Evolutionary conservation across 305 asterid genomes (phyloP).

Genomic region (Coffea humblotiana): DNA sequence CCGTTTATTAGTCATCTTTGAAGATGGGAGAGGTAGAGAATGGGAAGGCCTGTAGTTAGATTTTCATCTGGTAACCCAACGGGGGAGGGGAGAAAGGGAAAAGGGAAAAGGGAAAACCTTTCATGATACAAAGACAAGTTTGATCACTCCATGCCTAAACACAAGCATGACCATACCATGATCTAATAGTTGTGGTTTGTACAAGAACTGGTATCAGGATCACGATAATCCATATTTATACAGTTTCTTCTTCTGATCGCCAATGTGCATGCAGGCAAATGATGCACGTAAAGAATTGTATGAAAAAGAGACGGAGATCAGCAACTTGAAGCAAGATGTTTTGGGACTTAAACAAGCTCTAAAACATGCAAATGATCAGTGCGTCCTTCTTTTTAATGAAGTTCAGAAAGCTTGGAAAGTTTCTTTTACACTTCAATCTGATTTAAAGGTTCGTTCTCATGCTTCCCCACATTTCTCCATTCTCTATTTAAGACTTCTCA

Average conservation of each 20-base stretch:
- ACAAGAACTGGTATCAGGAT: not conserved
- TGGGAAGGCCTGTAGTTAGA: not conserved
- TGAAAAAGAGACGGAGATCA: slow-evolving; percentile 82
- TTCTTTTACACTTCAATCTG: slow-evolving; percentile 88
- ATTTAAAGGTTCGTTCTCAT: slow-evolving; percentile 71
- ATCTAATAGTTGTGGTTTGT: not conserved
- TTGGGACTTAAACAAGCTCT: slow-evolving; percentile 65
- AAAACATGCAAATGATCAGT: slow-evolving; percentile 84
- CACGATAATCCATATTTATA: not conserved
- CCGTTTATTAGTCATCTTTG: not conserved
- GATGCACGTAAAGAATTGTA: slow-evolving; percentile 90
- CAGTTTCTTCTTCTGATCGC: slow-evolving; percentile 19
- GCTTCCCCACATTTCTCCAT: slow-evolving; percentile 1
- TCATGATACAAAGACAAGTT: not conserved
- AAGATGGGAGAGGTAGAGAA: not conserved
- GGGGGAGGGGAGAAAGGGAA: not conserved
- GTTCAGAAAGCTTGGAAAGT: slow-evolving; percentile 99
- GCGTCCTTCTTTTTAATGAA: slow-evolving; percentile 90
- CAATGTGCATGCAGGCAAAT: slow-evolving; percentile 66
- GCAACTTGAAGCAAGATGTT: slow-evolving; percentile 69
- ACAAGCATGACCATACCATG: not conserved
- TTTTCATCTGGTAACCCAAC: not conserved
- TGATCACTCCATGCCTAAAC: not conserved
- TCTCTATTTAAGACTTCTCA: not conserved
- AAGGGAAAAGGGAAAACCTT: not conserved